These are phyloP conservation scores for Tetrapyrgos nigripes DNA, from an alignment of 1,284 basidiomycete species.

Conservation along the genomic window DNA sequence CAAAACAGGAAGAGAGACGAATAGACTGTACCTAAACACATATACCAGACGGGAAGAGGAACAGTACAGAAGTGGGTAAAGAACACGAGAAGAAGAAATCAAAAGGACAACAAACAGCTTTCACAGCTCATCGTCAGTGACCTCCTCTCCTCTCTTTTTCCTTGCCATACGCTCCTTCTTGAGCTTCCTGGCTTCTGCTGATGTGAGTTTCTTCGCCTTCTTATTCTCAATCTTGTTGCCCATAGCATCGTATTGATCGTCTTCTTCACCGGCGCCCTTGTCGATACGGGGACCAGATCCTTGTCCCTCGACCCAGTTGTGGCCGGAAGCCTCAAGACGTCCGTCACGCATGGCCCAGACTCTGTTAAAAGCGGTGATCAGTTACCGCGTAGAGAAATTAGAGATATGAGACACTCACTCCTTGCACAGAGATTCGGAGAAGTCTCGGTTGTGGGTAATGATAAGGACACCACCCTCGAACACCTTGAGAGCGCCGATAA, in stretches of 20 bases:
- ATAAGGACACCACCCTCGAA: conserved; percentile 98
- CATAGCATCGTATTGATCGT: conserved; percentile 92
- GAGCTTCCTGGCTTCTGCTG: conserved; percentile 84
- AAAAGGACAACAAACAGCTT: conserved; percentile 13
- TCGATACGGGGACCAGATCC: conserved; percentile 91
- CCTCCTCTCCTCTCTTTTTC: conserved; percentile 83
- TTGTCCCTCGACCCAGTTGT: conserved; percentile 99
- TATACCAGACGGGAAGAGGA: not conserved
- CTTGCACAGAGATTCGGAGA: conserved; percentile 93
- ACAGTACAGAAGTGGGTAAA: not conserved
- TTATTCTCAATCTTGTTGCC: conserved; percentile 92
- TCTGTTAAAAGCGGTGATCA: conserved; percentile 33
- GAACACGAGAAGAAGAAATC: not conserved
- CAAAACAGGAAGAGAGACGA: not conserved
- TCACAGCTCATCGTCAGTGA: conserved; percentile 74
- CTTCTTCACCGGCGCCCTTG: conserved; percentile 87
- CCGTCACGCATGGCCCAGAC: conserved; percentile 97
- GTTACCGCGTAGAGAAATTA: conserved; percentile 12
- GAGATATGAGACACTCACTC: conserved; percentile 53
- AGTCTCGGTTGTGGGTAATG: conserved; percentile 98
- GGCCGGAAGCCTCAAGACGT: conserved; percentile 91
- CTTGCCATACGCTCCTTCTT: conserved; percentile 97
- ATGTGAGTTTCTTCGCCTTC: conserved; percentile 86
- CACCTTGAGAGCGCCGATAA: conserved; percentile 95
- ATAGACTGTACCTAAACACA: not conserved